Evolutionary conservation across 1,284 basidiomycete genomes (phyloP).

Genomic region (Psilocybe mexicana): DNA sequence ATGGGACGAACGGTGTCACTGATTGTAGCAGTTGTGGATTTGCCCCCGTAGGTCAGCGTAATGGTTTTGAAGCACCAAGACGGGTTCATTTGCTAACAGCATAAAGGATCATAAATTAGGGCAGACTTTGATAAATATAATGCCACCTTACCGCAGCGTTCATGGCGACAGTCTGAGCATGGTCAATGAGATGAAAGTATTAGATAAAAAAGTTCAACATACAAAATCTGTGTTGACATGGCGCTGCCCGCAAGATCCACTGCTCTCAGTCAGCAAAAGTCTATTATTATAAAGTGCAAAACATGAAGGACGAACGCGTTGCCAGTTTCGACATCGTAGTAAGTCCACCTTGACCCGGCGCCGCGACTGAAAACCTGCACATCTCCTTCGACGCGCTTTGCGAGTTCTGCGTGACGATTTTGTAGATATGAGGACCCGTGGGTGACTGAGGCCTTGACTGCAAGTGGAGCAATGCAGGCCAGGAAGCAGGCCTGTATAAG

Average conservation of each 20-base stretch:
- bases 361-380: slow-evolving; percentile 39
- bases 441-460: slow-evolving; percentile 28
- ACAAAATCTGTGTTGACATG: slow-evolving; percentile 53
- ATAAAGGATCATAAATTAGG: slow-evolving; percentile 1
- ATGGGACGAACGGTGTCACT: slow-evolving; percentile 54
- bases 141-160: slow-evolving; percentile 30
- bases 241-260: slow-evolving; percentile 56
- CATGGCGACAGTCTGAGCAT: slow-evolving; percentile 45
- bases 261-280: slow-evolving; percentile 22
- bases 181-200: neutral
- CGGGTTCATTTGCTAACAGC: slow-evolving; percentile 50
- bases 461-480: slow-evolving; percentile 35
- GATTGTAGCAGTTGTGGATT: slow-evolving; percentile 60
- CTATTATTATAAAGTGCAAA: neutral
- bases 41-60: slow-evolving; percentile 65
- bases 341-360: slow-evolving; percentile 43
- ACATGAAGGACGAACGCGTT: slow-evolving; percentile 40
- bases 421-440: slow-evolving; percentile 24
- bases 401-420: slow-evolving; percentile 44
- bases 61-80: slow-evolving; percentile 65
- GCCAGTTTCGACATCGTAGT: slow-evolving; percentile 54
- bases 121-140: neutral
- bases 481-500: slow-evolving; percentile 27
- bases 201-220: slow-evolving; percentile 26
- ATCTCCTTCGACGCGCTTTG: slow-evolving; percentile 41